Base-by-base conservation (phyloP, 352 stramenopile genomes). In the Globisporangium alternatum region DNA sequence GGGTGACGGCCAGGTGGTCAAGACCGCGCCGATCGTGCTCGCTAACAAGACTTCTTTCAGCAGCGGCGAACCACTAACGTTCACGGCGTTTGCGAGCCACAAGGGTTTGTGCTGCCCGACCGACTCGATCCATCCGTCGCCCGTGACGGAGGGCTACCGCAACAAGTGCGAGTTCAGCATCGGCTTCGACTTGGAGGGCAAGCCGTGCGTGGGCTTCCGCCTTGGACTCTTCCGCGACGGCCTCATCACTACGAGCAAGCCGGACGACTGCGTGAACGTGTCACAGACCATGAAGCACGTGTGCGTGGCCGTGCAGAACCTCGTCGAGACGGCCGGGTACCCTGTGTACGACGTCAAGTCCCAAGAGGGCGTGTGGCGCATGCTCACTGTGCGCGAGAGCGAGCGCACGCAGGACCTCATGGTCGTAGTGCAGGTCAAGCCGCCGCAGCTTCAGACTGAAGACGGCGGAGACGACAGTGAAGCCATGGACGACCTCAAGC, bases 111-210 rank as follows among this genome's bases (percentile, higher is more conserved):
- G 84, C 68, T 97, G 89, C 51, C 73, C 83, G 0, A 88, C 98
- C 69, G 81, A 98, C 44, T 81, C 86, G 43, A 96, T 98, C 53
- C 68, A 91, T 17, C 71, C 83, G 15, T 98, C 90, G 30, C 94
- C 93, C 2, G 67, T 79, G 48, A 84, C 84, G 1, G 80, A 93
- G 69, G 89, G 91, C 28, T 98, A 98, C 74, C 82, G 97, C 37
- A 99, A 99, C 86, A 99, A 99, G 79, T 98, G 91, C 70, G 96
- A 99, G 69, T 98, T 99, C 73, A 99, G 88, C 44, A 93, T 98
- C 69, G 96, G 96, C 44, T 84, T 89, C 30, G 86, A 96, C 63
- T 76, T 62, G 0, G 72, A 91, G 8, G 77, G 77, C 41, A 81
- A 91, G 66, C 81, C 90, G 1, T 93, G 86, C 48, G 75, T 97